Evolutionary conservation across 805 yeast species (phyloP).

Genomic region (Brettanomyces anomalus): DNA sequence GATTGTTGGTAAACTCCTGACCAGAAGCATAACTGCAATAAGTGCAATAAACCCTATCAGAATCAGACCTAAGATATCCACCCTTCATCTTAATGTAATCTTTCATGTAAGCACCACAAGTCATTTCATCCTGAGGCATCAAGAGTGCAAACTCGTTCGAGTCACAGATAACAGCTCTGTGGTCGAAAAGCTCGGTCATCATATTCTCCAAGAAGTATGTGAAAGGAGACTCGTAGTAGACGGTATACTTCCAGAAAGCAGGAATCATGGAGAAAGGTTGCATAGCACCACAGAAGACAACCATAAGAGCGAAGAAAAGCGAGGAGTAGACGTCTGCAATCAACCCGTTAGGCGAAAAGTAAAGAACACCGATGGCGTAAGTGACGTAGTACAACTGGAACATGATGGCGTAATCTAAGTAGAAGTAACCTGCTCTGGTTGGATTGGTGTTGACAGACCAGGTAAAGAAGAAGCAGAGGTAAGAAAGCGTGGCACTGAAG

Average conservation of each 20-base stretch:
- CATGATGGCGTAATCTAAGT: conserved; percentile 25
- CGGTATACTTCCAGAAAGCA: conserved; percentile 36
- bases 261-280: conserved; percentile 37
- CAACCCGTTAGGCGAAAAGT: conserved; percentile 34
- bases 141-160: conserved; percentile 28
- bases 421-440: conserved; percentile 29
- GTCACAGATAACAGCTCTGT: conserved; percentile 29
- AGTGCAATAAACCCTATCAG: conserved; percentile 11
- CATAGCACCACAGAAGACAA: conserved; percentile 33
- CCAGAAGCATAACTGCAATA: conserved; percentile 16
- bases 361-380: conserved; percentile 32
- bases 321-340: conserved; percentile 34
- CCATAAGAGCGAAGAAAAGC: conserved; percentile 25
- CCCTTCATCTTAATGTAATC: conserved; percentile 27
- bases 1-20: conserved; percentile 13
- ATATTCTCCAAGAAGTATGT: conserved; percentile 39
- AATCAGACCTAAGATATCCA: conserved; percentile 38
- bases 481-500: conserved; percentile 36
- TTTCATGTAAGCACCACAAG: conserved; percentile 38
- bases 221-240: conserved; percentile 38
- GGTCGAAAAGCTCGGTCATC: conserved; percentile 31
- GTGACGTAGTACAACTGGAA: conserved; percentile 23
- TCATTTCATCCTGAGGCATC: conserved; percentile 37
- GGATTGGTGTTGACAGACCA: conserved; percentile 27
- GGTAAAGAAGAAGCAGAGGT: conserved; percentile 42